Evolutionary conservation across 495 filamentous ascomycete genomes (phyloP).

Genomic region (Xylaria intraflava): DNA sequence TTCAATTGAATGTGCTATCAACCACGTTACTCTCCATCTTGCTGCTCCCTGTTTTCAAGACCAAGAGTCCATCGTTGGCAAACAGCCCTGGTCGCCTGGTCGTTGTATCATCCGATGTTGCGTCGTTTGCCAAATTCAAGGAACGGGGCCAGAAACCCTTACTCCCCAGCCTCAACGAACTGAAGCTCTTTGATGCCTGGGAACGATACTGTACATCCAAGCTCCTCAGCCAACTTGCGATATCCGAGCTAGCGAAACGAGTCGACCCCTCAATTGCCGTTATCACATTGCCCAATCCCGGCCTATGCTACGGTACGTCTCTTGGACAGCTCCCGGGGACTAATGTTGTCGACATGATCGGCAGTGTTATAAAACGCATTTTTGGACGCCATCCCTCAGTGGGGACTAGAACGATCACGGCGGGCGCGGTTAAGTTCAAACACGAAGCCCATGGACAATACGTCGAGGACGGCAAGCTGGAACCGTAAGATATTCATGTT

Average conservation of each 20-base stretch:
- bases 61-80: constrained; percentile 10
- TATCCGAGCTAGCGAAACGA: constrained; percentile 37
- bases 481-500: background rate
- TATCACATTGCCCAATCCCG: constrained; percentile 14
- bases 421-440: background rate
- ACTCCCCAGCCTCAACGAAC: constrained; percentile 30
- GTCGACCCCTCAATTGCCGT: constrained; percentile 7
- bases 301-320: constrained; percentile 13
- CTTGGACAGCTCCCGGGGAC: background rate
- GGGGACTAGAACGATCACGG: background rate
- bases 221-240: constrained; percentile 41
- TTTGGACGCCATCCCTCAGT: background rate
- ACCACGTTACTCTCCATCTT: constrained; percentile 35
- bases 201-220: constrained; percentile 41
- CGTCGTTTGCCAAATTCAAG: constrained; percentile 22
- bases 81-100: constrained; percentile 19
- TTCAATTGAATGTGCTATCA: constrained; percentile 48
- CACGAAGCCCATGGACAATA: background rate
- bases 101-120: constrained; percentile 31
- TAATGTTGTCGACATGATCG: background rate
- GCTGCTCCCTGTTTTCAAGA: constrained; percentile 28
- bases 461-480: constrained; percentile 1
- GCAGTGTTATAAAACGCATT: background rate
- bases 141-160: constrained; percentile 33
- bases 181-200: constrained; percentile 17